Percentiles rank a stretch among this genome's conserved stretches.
phyloP scores from a whole-genome alignment of 805 yeast species.

The Kockiozyma suomiensis region DNA sequence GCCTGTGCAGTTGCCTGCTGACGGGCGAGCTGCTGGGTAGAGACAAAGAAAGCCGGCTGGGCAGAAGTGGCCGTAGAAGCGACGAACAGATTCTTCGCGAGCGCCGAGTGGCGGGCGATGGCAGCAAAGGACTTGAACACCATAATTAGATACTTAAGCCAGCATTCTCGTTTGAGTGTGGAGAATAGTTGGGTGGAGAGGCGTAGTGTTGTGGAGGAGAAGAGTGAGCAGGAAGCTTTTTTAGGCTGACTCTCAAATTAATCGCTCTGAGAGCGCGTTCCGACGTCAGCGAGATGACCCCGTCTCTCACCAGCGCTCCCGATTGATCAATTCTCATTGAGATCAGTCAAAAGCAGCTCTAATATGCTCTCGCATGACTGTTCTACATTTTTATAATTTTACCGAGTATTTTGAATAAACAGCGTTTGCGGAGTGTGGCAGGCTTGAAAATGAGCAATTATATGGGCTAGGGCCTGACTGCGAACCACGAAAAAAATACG shows the following conservation, averaged over 20 bases:
- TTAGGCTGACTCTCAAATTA: too few relatives aligned
- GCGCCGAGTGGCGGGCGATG: slow-evolving; percentile 44
- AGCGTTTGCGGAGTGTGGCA: background rate
- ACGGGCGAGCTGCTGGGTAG: slow-evolving; percentile 47
- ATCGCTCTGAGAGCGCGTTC: too few relatives aligned
- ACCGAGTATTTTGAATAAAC: background rate
- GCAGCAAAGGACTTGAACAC: slow-evolving; percentile 45
- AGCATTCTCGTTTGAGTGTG: background rate
- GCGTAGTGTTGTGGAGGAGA: background rate
- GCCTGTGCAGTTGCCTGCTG: slow-evolving; percentile 42
- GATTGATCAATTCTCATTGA: too few relatives aligned
- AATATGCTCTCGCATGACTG: background rate
- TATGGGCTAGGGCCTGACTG: background rate
- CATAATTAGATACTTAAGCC: slow-evolving; percentile 34
- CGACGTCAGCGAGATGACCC: too few relatives aligned
- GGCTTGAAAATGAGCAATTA: background rate
- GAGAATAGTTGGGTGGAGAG: slow-evolving; percentile 3
- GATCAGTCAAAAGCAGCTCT: too few relatives aligned
- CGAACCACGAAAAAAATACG: slow-evolving; percentile 2
- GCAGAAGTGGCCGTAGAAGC: slow-evolving; percentile 39
- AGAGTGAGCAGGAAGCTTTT: too few relatives aligned
- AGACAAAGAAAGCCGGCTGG: slow-evolving; percentile 46
- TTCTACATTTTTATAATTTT: background rate
- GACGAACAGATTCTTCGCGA: slow-evolving; percentile 46
- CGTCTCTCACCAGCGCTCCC: too few relatives aligned